Conservation (phyloP, 106 monocot genomes). For the Gastrodia elata region DNA sequence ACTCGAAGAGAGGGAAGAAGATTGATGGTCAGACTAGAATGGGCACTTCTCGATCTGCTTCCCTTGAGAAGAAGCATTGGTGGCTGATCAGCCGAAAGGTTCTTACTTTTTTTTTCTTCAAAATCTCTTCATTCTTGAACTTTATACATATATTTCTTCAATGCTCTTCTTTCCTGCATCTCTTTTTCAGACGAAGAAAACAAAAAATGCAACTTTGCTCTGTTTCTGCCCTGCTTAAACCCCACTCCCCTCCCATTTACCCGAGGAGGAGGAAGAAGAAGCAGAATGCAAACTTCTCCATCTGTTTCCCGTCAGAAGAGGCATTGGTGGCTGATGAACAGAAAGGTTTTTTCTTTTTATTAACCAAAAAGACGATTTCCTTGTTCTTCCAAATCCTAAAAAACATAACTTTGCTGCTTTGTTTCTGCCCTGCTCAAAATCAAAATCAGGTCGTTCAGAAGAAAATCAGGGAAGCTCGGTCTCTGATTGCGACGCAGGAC, state of each 20-base stretch:
- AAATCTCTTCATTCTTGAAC: neutral
- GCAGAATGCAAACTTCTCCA: conserved; percentile 21
- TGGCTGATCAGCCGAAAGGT: conserved; percentile 75
- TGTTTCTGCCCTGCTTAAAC: too few species aligned
- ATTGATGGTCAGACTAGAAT: conserved; percentile 13
- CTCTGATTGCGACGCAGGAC: conserved; percentile 44
- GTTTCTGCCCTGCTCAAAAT: neutral
- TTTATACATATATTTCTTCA: neutral
- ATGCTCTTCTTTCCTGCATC: too few species aligned
- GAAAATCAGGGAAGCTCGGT: conserved; percentile 49
- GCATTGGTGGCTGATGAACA: conserved; percentile 75
- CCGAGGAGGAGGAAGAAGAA: neutral
- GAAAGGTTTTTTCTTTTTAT: conserved; percentile 25
- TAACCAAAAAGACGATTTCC: neutral
- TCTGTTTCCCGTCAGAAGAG: conserved; percentile 40
- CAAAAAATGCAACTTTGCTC: too few species aligned
- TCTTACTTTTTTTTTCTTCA: too few species aligned
- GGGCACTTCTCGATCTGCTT: conserved; percentile 20
- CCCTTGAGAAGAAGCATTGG: conserved; percentile 64
- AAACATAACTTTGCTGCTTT: neutral
- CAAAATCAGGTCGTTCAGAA: conserved; percentile 48
- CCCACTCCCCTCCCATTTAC: too few species aligned
- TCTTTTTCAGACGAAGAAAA: too few species aligned
- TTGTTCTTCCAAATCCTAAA: neutral
- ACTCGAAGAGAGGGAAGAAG: neutral